phyloP scores from a whole-genome alignment of 345 rosid genomes.

The Gynandropsis gynandra region DNA sequence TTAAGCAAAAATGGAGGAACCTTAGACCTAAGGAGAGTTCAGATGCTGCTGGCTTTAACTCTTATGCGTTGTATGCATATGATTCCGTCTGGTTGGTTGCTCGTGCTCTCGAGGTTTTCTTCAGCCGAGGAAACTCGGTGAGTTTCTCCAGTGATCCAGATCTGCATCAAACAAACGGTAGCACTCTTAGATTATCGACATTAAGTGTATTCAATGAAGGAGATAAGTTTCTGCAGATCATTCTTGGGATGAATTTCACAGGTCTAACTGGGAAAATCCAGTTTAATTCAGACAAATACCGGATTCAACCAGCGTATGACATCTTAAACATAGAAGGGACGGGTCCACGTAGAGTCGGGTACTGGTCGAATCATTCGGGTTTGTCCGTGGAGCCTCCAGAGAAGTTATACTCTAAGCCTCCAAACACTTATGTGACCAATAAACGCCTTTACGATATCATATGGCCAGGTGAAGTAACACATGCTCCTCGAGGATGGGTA shows the following conservation, averaged over 20 bases:
- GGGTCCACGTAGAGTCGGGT: slow-evolving; percentile 67
- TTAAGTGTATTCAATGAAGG: slow-evolving; percentile 72
- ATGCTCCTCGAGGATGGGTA: slow-evolving; percentile 82
- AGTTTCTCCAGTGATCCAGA: slow-evolving; percentile 62
- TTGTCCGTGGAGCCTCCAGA: slow-evolving; percentile 71
- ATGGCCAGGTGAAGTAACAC: slow-evolving; percentile 81
- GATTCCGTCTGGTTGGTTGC: slow-evolving; percentile 93
- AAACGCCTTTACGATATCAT: slow-evolving; percentile 53
- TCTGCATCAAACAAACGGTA: slow-evolving; percentile 43
- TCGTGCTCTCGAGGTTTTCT: slow-evolving; percentile 58
- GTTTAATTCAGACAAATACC: slow-evolving; percentile 56
- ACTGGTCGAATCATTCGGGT: slow-evolving; percentile 82
- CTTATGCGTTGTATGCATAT: slow-evolving; percentile 83
- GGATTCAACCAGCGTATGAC: slow-evolving; percentile 66
- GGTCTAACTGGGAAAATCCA: slow-evolving; percentile 63
- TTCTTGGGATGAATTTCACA: slow-evolving; percentile 54
- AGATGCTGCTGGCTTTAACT: slow-evolving; percentile 43
- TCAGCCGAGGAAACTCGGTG: slow-evolving; percentile 47
- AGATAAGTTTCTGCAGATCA: slow-evolving; percentile 46
- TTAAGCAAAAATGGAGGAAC: slow-evolving; percentile 49
- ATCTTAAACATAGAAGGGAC: slow-evolving; percentile 78
- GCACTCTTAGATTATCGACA: slow-evolving; percentile 42
- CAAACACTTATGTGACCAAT: slow-evolving; percentile 42
- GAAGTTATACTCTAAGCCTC: slow-evolving; percentile 44
- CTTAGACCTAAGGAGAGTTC: slow-evolving; percentile 3